Conservation (phyloP, 495 filamentous ascomycete genomes). For the Penicillium nucicola region DNA sequence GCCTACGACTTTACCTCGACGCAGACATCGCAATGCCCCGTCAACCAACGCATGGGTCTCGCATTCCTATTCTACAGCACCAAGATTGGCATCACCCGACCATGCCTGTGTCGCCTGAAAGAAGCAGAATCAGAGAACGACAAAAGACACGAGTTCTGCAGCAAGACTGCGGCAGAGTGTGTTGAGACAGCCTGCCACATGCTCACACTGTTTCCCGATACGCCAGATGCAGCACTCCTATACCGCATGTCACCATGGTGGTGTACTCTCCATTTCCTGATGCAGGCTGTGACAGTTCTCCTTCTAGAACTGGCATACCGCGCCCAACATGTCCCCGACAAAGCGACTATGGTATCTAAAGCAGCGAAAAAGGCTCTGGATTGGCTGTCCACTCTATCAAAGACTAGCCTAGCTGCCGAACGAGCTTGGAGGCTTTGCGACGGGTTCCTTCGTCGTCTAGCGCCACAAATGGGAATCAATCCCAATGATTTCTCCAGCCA, state of each 20-base stretch:
- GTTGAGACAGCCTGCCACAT: constrained; percentile 56
- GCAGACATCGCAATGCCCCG: constrained; percentile 27
- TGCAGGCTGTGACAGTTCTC: constrained; percentile 57
- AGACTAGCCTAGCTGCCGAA: constrained; percentile 42
- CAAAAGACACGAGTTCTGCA: constrained; percentile 46
- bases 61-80: constrained; percentile 57
- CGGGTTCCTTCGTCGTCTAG: constrained; percentile 42
- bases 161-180: constrained; percentile 51
- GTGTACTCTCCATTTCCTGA: constrained; percentile 60
- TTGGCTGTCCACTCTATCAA: constrained; percentile 50
- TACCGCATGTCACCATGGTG: constrained; percentile 59
- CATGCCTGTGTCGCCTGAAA: constrained; percentile 57
- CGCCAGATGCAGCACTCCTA: constrained; percentile 34
- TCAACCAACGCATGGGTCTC: constrained; percentile 42
- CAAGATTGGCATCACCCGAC: constrained; percentile 58
- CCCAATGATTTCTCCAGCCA: constrained; percentile 23
- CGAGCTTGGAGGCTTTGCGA: constrained; percentile 52
- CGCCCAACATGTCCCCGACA: constrained; percentile 53
- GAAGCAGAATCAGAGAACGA: constrained; percentile 26
- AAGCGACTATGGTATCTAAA: constrained; percentile 46
- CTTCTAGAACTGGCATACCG: constrained; percentile 56
- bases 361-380: constrained; percentile 53
- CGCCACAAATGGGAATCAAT: constrained; percentile 32
- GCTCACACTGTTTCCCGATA: constrained; percentile 51
- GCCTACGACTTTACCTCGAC: constrained; percentile 39